These are phyloP conservation scores for Rhytidiadelphus loreus DNA, from an alignment of 225 moss, liverwort and hornwort genomes.

Conservation along the genomic window DNA sequence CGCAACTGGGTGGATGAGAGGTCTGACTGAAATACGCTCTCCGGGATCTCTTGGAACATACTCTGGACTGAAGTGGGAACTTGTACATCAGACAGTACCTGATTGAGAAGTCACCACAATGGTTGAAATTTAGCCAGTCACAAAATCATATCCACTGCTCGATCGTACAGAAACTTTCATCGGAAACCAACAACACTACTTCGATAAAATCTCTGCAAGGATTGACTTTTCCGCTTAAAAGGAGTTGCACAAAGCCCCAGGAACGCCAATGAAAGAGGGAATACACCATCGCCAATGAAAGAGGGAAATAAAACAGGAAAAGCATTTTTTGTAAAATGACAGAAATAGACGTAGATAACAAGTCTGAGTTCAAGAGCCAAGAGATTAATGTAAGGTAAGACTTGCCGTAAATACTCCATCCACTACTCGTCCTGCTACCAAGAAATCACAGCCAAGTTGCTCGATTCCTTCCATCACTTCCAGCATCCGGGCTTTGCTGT, in stretches of 20 bases:
- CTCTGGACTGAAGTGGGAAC: slow-evolving; percentile 41
- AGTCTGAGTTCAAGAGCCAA: background rate
- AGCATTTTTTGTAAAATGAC: background rate
- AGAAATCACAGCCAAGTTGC: slow-evolving; percentile 69
- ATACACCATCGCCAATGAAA: background rate
- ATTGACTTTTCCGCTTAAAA: background rate
- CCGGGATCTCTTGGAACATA: slow-evolving; percentile 55
- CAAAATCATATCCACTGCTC: background rate
- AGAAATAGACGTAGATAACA: background rate
- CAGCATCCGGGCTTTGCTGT: slow-evolving; percentile 56
- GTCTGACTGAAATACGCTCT: slow-evolving; percentile 51
- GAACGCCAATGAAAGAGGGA: background rate
- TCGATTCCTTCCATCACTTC: slow-evolving; percentile 54
- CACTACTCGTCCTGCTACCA: slow-evolving; percentile 72
- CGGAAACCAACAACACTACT: background rate
- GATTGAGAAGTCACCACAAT: background rate
- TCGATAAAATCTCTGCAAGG: background rate
- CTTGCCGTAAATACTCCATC: slow-evolving; percentile 46
- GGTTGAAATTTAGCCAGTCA: background rate
- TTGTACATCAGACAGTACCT: slow-evolving; percentile 51
- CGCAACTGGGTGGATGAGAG: slow-evolving; percentile 72
- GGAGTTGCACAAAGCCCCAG: background rate
- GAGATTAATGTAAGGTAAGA: background rate
- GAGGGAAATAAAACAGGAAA: background rate
- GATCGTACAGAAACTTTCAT: background rate